phyloP scores from a whole-genome alignment of 1,284 basidiomycete genomes.

The Schizophyllum commune region DNA sequence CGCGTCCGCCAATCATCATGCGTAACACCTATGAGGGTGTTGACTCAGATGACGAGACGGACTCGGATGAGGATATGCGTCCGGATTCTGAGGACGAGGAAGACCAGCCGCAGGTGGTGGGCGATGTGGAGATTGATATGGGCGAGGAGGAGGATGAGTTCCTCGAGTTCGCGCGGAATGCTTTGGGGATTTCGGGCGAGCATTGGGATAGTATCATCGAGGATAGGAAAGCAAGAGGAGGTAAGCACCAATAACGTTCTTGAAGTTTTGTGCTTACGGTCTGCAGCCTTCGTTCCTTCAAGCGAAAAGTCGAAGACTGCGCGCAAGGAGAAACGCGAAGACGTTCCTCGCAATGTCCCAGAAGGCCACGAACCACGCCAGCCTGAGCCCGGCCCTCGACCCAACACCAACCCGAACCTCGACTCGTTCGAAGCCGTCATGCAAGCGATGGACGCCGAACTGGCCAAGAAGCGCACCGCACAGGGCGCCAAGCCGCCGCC shows the following conservation, averaged over 20 bases:
- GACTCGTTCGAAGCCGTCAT: constrained; percentile 92
- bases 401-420: constrained; percentile 57
- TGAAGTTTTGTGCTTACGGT: constrained; percentile 2
- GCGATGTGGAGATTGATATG: constrained; percentile 83
- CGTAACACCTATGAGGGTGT: constrained; percentile 80
- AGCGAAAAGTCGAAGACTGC: constrained; percentile 3
- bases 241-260: constrained; percentile 33
- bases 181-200: constrained; percentile 76
- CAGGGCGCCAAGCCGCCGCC: not conserved
- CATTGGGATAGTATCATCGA: constrained; percentile 79
- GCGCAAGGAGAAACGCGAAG: not conserved
- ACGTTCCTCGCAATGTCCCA: too few species aligned
- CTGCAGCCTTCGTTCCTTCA: constrained; percentile 60
- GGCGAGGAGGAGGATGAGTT: constrained; percentile 87
- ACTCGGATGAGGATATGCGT: constrained; percentile 43
- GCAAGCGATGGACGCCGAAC: constrained; percentile 87
- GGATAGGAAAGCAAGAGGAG: constrained; percentile 69
- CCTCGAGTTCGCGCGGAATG: constrained; percentile 84
- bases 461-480: constrained; percentile 24
- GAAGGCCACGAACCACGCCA: constrained; percentile 2
- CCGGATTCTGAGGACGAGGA: constrained; percentile 56
- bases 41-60: constrained; percentile 79
- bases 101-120: constrained; percentile 70
- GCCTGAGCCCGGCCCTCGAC: constrained; percentile 26
- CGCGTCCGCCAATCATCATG: constrained; percentile 65